Percentiles rank a stretch among this genome's conserved stretches.
Evolutionary conservation across 208 protist species (phyloP).

Genomic region (Acanthamoeba rhysodes): DNA sequence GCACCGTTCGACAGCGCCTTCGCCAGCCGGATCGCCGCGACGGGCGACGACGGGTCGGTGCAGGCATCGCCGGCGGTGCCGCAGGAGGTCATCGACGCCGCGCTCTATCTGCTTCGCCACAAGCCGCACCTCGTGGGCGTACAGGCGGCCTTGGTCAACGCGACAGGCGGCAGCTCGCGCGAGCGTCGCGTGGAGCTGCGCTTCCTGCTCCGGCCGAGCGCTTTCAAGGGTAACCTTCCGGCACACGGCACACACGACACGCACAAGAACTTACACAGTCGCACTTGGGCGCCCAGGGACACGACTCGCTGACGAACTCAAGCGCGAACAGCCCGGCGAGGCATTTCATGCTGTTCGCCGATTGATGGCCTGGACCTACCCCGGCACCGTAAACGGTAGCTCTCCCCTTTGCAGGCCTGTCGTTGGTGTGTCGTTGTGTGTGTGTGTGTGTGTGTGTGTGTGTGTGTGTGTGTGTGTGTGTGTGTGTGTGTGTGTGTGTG

Average conservation of each 20-base stretch:
- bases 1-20: slow-evolving; percentile 8
- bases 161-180: neutral
- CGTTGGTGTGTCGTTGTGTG: no score
- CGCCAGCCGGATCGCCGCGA: neutral
- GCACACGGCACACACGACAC: neutral
- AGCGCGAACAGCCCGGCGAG: neutral
- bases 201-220: neutral
- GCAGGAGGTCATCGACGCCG: neutral
- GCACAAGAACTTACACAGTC: no score
- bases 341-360: neutral
- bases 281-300: neutral
- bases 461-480: neutral
- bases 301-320: neutral
- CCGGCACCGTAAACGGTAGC: neutral
- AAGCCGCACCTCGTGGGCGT: slow-evolving; percentile 1
- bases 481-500: no score
- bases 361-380: slow-evolving; percentile 57
- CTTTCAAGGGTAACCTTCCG: neutral
- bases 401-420: no score
- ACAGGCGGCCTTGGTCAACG: neutral
- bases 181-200: neutral
- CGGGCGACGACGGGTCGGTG: no score
- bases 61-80: neutral
- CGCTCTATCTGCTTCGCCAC: neutral
- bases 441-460: no score